Base-by-base conservation (phyloP, 306 rosid species). In the Lathyrus aphaca region DNA sequence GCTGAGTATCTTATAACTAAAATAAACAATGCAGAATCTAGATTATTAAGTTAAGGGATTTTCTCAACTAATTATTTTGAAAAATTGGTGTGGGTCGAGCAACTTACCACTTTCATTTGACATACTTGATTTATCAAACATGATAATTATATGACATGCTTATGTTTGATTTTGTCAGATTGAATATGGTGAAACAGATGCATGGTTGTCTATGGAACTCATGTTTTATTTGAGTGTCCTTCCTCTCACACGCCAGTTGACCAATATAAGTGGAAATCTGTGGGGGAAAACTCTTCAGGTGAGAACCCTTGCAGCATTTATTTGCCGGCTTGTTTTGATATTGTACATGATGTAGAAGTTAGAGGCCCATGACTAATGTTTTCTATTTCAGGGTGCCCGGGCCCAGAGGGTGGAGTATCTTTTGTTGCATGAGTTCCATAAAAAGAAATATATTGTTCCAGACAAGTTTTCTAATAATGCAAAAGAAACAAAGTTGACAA, bases 221-320 rank as follows among this genome's bases (percentile, higher is more conserved):
- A 88, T 94, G 99, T 94, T 94, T 88, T 96, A 94, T 82, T 76
- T 94, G 79, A 91, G 97, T 74, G 74, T 87, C 79, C 99, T 94
- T 73, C 99, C 99, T 25, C 99, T 94, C 66, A 94, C 97, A 49
- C 96, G 97, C 55, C 97, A 94, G 83, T 88, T 94, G 77, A 88
- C 99, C 66, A 94, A 87, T 85, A 87, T 85, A 67, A 94, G 99
- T 71, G 99, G 99, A 68, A 91, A 94, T 39, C 84, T 94, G 51
- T 91, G 99, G 99, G 96, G 97, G 5, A 91, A 86, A 87, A 88
- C 91, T 50, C 92, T 94, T 64, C 99, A 94, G 89, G 99, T 91
- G 80, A 87, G 80, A 87, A 85, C 79, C 46, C 43, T 70, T 8
- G 1, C 64, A 10, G 58, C 45, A 64, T 65, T 53, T 70, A 45